Base-by-base conservation (phyloP, 805 yeast species). In the Yarrowia divulgata region DNA sequence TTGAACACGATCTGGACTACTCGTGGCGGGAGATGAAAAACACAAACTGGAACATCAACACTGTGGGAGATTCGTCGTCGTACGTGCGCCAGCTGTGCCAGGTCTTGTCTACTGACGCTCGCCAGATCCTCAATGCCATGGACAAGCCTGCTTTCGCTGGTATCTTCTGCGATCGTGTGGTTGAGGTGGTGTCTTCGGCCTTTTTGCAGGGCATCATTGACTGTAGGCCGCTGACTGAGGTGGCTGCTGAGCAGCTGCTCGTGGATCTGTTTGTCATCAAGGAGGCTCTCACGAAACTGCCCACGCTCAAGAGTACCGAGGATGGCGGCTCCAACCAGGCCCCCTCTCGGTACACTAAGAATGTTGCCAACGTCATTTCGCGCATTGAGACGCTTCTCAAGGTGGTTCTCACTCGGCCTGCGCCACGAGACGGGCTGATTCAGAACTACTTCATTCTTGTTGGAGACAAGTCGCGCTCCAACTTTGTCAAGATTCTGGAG, bases 11-110 rank as follows among this genome's bases (percentile, higher is more conserved):
- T 72, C 78, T 89, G 62, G 87, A 85, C 35, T 85, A 87, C 69
- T 84, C 89, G 6, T 93, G 97, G 97, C 83, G 95, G 72, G 97
- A 92, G 74, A 88, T 95, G 83, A 79, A 84, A 10, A 88, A 88
- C 72, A 85, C 87, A 55, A 89, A 91, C 76, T 93, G 97, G 97
- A 81, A 82, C 37, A 78, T 86, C 71, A 86, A 84, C 37, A 82
- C 83, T n/a, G 90, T 89, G 2, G 87, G 86, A 37, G 94, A 88
- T 71, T 87, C 89, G 72, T 90, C 97, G 54, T 79, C 87, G 63
- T 93, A 90, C 73, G 85, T 90, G 75, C 77, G 79, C 7, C 90
- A 90, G 32, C 77, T 91, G 63, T 83, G 84, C 67, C 77, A 78
- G 8, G 79, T 84, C 0, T 73, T 79, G 0, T 84, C 83, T 42